Evolutionary conservation across 1,139 yeast species (phyloP).

Genomic region (Debaryomycetaceae sp.): DNA sequence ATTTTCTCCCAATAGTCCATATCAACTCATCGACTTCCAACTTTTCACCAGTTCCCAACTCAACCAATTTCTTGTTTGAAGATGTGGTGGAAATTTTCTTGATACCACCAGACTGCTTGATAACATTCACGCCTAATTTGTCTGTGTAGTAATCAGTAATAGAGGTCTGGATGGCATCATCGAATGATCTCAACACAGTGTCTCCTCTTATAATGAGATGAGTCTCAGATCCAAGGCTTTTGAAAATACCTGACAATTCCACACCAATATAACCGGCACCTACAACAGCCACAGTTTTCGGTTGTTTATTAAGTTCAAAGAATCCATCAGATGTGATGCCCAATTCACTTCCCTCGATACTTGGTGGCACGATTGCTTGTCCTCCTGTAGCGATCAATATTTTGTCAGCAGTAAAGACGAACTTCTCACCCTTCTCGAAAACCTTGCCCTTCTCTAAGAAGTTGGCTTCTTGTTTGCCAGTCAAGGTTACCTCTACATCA

Average conservation of each 20-base stretch:
- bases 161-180: constrained; percentile 72
- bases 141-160: constrained; percentile 76
- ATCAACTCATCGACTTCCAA: constrained; percentile 76
- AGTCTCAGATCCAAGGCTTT: constrained; percentile 83
- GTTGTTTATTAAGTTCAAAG: constrained; percentile 75
- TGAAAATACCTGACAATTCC: constrained; percentile 91
- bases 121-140: constrained; percentile 72
- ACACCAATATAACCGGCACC: constrained; percentile 99
- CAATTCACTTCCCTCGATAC: constrained; percentile 73
- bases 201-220: constrained; percentile 88
- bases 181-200: constrained; percentile 83
- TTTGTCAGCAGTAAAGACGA: constrained; percentile 73
- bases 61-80: constrained; percentile 61
- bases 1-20: constrained; percentile 93
- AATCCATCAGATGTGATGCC: constrained; percentile 94
- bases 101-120: constrained; percentile 61
- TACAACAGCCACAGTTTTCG: constrained; percentile 87
- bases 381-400: constrained; percentile 95
- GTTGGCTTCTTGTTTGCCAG: constrained; percentile 38
- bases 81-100: constrained; percentile 55
- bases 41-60: constrained; percentile 49
- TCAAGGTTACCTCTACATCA: constrained; percentile 68
- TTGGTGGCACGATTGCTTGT: constrained; percentile 64
- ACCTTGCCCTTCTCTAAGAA: constrained; percentile 29
- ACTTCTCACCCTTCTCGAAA: constrained; percentile 46